These are phyloP conservation scores for Neocallimastix lanati DNA, from an alignment of 192 early-diverging fungal species.

Conservation along the genomic window DNA sequence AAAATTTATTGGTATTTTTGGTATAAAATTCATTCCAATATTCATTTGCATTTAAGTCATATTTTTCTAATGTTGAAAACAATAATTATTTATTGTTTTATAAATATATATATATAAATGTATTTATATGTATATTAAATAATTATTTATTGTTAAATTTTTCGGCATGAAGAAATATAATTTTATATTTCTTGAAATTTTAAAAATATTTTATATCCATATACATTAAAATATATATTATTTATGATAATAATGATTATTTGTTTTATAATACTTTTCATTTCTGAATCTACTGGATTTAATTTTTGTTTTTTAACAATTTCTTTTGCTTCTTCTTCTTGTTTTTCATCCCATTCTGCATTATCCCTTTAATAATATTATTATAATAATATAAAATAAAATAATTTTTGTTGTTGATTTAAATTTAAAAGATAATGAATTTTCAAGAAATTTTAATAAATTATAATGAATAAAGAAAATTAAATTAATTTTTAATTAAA, in stretches of 20 bases:
- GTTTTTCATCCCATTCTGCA: slow-evolving; percentile 72
- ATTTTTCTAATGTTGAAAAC: slow-evolving; percentile 10
- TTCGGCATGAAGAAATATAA: too few species aligned
- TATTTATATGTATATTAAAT: too few species aligned
- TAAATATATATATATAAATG: background rate
- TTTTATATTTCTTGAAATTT: too few species aligned
- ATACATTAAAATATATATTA: background rate
- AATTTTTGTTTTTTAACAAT: slow-evolving; percentile 55
- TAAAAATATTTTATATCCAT: too few species aligned
- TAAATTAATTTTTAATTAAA: too few species aligned
- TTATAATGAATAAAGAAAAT: too few species aligned
- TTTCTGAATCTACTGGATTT: slow-evolving; percentile 44
- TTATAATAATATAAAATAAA: too few species aligned
- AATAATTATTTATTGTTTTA: background rate
- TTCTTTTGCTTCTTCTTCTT: slow-evolving; percentile 53
- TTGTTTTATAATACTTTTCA: slow-evolving; percentile 16
- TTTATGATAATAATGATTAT: slow-evolving; percentile 1
- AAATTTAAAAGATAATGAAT: too few species aligned
- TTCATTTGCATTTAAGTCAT: slow-evolving; percentile 27
- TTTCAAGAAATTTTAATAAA: too few species aligned
- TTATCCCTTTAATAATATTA: slow-evolving; percentile 51
- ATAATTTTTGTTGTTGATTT: too few species aligned
- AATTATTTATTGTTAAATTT: too few species aligned
- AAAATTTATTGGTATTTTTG: slow-evolving; percentile 31
- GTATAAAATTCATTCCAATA: slow-evolving; percentile 42